Evolutionary conservation across 768 basidiomycete genomes (phyloP).

Genomic region (Tulasnella sp.): DNA sequence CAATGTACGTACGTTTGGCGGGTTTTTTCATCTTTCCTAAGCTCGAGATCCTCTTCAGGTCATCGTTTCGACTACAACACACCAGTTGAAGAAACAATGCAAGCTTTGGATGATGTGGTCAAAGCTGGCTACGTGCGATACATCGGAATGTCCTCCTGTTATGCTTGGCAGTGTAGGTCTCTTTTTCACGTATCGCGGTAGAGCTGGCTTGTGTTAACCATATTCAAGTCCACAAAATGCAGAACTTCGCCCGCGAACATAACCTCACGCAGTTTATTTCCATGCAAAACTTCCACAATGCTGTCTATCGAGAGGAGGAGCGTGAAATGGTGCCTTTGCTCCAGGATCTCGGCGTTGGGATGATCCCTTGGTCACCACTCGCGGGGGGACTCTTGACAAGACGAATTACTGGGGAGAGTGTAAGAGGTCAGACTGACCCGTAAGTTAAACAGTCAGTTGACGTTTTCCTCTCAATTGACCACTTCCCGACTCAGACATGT

Average conservation of each 20-base stretch:
- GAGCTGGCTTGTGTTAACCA: neutral
- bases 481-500: neutral
- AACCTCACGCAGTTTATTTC: conserved; percentile 32
- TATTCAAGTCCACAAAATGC: conserved; percentile 30
- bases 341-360: conserved; percentile 36
- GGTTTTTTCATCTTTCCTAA: neutral
- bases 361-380: conserved; percentile 38
- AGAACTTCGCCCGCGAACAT: conserved; percentile 22
- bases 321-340: conserved; percentile 37
- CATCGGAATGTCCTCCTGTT: conserved; percentile 46
- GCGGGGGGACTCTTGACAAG: conserved; percentile 35
- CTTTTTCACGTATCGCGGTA: neutral
- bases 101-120: conserved; percentile 46
- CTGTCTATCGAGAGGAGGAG: conserved; percentile 39
- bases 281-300: conserved; percentile 33
- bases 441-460: neutral
- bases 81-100: conserved; percentile 53
- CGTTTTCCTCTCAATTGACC: neutral
- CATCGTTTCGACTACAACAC: conserved; percentile 48
- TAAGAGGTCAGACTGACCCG: neutral
- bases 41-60: conserved; percentile 36
- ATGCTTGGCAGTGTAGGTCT: conserved; percentile 42
- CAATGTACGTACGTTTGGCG: conserved; percentile 44
- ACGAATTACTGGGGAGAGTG: neutral
- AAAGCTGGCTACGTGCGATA: conserved; percentile 55